These are phyloP conservation scores for Plasmodium yoelii DNA, from an alignment of 169 alveolate species.

Conservation along the genomic window DNA sequence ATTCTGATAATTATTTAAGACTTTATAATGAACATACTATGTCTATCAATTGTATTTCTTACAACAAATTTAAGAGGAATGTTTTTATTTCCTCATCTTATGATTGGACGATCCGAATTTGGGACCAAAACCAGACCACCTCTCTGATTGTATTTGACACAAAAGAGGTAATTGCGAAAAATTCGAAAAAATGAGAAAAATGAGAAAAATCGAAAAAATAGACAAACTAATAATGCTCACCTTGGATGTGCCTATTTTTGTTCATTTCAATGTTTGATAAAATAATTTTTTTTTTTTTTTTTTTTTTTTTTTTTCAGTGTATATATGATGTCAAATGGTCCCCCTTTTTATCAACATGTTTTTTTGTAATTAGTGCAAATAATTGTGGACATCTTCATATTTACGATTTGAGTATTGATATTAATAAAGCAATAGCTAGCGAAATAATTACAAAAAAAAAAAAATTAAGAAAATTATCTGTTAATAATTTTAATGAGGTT, in stretches of 20 bases:
- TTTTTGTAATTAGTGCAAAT: conserved; percentile 62
- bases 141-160: conserved; percentile 45
- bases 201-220: no score
- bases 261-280: no score
- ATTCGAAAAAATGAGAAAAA: neutral
- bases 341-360: conserved; percentile 59
- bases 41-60: conserved; percentile 50
- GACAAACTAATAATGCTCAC: no score
- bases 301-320: conserved; percentile 20
- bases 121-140: conserved; percentile 24
- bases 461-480: conserved; percentile 42
- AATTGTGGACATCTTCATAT: conserved; percentile 38
- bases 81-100: conserved; percentile 69
- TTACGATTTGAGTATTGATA: conserved; percentile 51
- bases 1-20: conserved; percentile 46
- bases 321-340: conserved; percentile 67
- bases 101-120: conserved; percentile 73
- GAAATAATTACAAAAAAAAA: conserved; percentile 48
- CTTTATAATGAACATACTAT: conserved; percentile 51
- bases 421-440: conserved; percentile 41
- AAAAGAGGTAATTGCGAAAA: conserved; percentile 31
- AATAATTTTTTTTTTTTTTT: neutral
- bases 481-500: conserved; percentile 46
- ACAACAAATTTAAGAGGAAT: conserved; percentile 26
- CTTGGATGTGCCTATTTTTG: no score